Evolutionary conservation across 2,329 filamentous ascomycete species (phyloP), one percentile per base, ranked within the genome.

Genomic region (Fusarium succisae): DNA sequence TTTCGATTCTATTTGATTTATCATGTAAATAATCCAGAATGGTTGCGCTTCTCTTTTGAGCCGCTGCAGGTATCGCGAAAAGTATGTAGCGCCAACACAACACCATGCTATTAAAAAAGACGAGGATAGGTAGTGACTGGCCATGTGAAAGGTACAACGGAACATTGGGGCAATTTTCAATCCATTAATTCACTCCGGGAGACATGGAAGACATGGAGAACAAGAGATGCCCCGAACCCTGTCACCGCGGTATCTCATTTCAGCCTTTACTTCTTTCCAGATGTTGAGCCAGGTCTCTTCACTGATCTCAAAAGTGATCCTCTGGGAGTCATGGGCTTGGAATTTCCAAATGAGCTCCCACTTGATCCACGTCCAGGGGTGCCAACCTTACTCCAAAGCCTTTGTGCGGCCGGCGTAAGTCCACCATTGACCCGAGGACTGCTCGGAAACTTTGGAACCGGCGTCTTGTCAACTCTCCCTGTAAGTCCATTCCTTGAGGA

Each of bases 381-480:
- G 11, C 82, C 83, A 69, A 94, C 89, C 80, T 87, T 90, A 72
- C 87, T 90, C 85, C 91, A 91, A 39, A 94, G 82, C 69, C 91
- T 87, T 80, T 91, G 89, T 6, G 92, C 94, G 20, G 94, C 94
- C 8, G 94, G 94, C 28, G 94, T 96, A 79, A 95, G 82, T 9
- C 85, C 84, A 24, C 85, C 85, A 15, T 86, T 83, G 22, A 89
- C 85, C 51, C 89, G 84, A 24, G 91, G 90, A 70, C 90, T 92
- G 73, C 91, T 93, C 4, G 91, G 90, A 70, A 93, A 94, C 75
- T 88, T 90, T 14, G 93, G 92, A n/a, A 91, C 88, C 1, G 91
- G 91, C 6, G 89, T 91, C 66, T 84, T 83, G 38, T 89, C 87
- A 18, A 84, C 86, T 75, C 87, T 92, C 20, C 88, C 91, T 8